Evolutionary conservation across 495 filamentous ascomycete species (phyloP), one percentile per base, ranked within the genome.

Genomic region (Penicillium salamii): DNA sequence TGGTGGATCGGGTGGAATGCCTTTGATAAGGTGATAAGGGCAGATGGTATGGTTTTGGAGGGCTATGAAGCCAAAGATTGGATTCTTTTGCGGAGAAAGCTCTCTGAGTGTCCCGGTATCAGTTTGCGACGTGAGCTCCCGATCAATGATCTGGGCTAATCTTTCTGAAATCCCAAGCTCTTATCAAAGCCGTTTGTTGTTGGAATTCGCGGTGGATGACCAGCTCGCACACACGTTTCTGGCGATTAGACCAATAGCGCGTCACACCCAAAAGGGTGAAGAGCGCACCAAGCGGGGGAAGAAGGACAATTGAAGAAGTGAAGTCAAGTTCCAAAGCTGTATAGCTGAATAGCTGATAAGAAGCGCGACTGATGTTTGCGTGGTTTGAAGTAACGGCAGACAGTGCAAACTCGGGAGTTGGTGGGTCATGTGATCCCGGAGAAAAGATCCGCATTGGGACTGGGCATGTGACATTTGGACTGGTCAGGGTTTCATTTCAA

Each of bases 381-480:
- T 59, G 55, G 72, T 76, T 76, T 76, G 72, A 73, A 74, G 58
- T 50, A 61, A 55, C 42, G 59, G 53, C 71, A 76, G 70, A 76
- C 72, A 73, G 50, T 76, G 72, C 72, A 76, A 76, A 74, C 71
- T 45, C 29, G 33, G 33, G 32, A 13, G 66, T 46, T 63, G 53
- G 42, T 26, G 19, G 11, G 45, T 38, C 52, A 55, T 36, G 42
- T 55, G 53, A 19, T 17, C n/a, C n/a, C n/a, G n/a, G n/a, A n/a
- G n/a, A 17, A 28, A 11, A 21, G 3, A 20, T 42, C 24, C n/a
- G n/a, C n/a, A n/a, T n/a, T n/a, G n/a, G n/a, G n/a, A 26, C 23
- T 26, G 23, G 23, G 23, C 23, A 26, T 26, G 23, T 26, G 23
- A 26, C 4, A 8, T 26, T n/a, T n/a, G n/a, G n/a, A n/a, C n/a